These are phyloP conservation scores for Cantharellus cinnabarinus DNA, from an alignment of 768 basidiomycete species.

Conservation along the genomic window DNA sequence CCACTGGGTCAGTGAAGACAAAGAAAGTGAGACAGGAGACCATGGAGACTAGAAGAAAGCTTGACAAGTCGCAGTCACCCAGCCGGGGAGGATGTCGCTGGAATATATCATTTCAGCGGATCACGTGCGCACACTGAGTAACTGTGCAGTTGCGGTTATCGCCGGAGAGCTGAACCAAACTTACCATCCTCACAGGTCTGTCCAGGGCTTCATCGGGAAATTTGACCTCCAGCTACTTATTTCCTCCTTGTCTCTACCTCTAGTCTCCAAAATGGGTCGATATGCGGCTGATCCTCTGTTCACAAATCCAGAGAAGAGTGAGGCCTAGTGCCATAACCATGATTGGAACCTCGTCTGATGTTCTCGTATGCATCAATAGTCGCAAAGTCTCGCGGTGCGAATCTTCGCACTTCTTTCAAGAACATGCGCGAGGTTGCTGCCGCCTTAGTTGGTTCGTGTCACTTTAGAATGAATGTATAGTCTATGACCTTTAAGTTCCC, in stretches of 20 bases:
- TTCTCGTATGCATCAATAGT: conserved; percentile 25
- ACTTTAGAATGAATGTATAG: conserved; percentile 4
- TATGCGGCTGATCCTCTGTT: conserved; percentile 79
- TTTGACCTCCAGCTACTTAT: not conserved
- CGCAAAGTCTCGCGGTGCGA: conserved; percentile 83
- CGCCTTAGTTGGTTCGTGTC: conserved; percentile 56
- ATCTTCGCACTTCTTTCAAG: conserved; percentile 99
- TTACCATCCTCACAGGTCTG: no score
- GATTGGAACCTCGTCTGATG: not conserved
- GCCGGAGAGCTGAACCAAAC: no score
- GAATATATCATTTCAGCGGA: no score
- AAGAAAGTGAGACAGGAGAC: no score
- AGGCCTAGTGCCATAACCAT: conserved; percentile 14
- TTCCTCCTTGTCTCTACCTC: not conserved
- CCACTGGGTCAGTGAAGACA: no score
- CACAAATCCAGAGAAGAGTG: conserved; percentile 90
- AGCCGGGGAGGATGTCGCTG: no score
- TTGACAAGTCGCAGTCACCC: no score
- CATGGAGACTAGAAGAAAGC: no score
- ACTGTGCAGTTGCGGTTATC: no score
- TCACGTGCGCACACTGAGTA: no score
- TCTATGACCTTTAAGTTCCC: conserved; percentile 2
- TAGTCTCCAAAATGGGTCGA: conserved; percentile 36
- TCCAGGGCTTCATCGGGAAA: no score
- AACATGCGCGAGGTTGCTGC: conserved; percentile 99